These are phyloP conservation scores for Termitomyces sp. DNA, from an alignment of 768 basidiomycete genomes.

Conservation along the genomic window DNA sequence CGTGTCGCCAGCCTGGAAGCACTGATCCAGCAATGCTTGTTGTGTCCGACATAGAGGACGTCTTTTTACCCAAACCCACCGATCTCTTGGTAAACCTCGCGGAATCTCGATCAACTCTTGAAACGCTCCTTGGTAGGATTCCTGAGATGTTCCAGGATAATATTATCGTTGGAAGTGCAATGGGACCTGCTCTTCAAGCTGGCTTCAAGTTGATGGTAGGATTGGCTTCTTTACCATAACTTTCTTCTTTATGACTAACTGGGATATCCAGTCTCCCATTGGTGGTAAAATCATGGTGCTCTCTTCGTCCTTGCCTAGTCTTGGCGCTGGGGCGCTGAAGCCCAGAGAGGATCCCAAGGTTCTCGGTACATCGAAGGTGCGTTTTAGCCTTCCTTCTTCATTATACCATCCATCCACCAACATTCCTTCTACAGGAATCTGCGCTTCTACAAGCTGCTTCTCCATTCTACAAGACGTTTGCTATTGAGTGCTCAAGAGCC, in stretches of 20 bases:
- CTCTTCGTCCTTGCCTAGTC: slow-evolving; percentile 78
- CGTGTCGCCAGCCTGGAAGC: slow-evolving; percentile 46
- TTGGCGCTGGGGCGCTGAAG: slow-evolving; percentile 90
- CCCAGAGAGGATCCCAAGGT: slow-evolving; percentile 96
- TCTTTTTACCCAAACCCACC: slow-evolving; percentile 94
- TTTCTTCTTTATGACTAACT: neutral
- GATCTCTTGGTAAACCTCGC: slow-evolving; percentile 94
- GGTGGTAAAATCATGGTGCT: slow-evolving; percentile 83
- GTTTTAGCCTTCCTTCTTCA: neutral
- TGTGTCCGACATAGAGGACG: slow-evolving; percentile 94
- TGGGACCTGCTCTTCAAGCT: slow-evolving; percentile 93
- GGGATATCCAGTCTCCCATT: slow-evolving; percentile 64
- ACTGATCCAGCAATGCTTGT: slow-evolving; percentile 93
- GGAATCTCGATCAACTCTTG: slow-evolving; percentile 77
- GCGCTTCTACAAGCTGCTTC: slow-evolving; percentile 88
- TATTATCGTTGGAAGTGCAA: slow-evolving; percentile 84
- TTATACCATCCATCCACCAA: no score
- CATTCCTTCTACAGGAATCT: slow-evolving; percentile 59
- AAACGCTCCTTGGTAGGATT: slow-evolving; percentile 74
- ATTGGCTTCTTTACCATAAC: neutral
- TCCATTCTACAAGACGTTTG: slow-evolving; percentile 97
- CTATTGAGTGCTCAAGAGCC: slow-evolving; percentile 95
- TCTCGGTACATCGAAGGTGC: slow-evolving; percentile 87
- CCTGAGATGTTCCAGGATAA: slow-evolving; percentile 99
- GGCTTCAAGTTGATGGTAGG: slow-evolving; percentile 91